A percentile compares a stretch with the other conserved stretches of the same genome.
These are phyloP conservation scores for Isatis tinctoria DNA, from an alignment of 345 rosid genomes.

Conservation along the genomic window DNA sequence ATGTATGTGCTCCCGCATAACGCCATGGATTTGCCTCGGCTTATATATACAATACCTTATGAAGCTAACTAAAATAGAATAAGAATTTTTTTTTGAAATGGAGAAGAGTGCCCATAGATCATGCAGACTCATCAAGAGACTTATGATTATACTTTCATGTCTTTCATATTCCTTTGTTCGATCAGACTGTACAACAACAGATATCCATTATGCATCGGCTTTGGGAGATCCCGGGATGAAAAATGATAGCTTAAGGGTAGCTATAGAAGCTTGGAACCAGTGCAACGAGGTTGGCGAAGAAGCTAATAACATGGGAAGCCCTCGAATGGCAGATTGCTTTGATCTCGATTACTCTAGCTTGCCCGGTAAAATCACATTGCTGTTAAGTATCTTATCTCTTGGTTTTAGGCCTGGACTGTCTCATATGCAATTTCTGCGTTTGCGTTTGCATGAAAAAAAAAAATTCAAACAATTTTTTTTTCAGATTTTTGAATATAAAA, in stretches of 20 bases:
- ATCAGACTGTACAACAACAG: neutral
- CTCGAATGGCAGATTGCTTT: conserved; percentile 79
- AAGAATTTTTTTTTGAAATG: neutral
- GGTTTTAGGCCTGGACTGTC: neutral
- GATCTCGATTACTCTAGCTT: conserved; percentile 36
- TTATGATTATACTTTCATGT: conserved; percentile 15
- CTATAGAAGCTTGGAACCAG: conserved; percentile 67
- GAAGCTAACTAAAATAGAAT: neutral
- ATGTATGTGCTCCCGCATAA: neutral
- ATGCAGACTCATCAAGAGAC: conserved; percentile 5
- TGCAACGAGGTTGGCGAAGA: conserved; percentile 71
- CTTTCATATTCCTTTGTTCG: conserved; percentile 16
- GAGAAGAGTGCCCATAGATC: conserved; percentile 1
- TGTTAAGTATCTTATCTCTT: neutral
- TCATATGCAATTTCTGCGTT: neutral
- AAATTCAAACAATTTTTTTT: neutral
- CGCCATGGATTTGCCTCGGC: neutral
- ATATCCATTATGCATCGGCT: conserved; percentile 14
- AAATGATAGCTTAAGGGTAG: conserved; percentile 50
- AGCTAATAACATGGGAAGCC: conserved; percentile 60
- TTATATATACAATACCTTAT: conserved; percentile 1
- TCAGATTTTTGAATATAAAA: neutral
- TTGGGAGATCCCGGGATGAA: conserved; percentile 39
- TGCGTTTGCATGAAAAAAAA: neutral
- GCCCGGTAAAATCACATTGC: conserved; percentile 17